Evolutionary conservation across 2,329 filamentous ascomycete species (phyloP).

Genomic region (Cladosporium sp.): DNA sequence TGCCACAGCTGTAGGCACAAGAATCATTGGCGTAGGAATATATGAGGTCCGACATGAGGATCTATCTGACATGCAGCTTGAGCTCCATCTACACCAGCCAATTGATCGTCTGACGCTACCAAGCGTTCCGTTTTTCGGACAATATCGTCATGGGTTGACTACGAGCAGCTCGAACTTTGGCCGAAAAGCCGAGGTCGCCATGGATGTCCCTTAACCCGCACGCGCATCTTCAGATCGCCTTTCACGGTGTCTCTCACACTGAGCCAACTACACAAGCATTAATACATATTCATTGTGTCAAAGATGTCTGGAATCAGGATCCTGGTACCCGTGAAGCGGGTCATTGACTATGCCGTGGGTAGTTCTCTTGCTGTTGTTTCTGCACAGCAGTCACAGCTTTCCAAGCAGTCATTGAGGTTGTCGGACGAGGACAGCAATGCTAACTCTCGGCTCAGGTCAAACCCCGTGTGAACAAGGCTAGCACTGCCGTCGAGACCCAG

Average conservation of each 20-base stretch:
- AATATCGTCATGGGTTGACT: background rate
- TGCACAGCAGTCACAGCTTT: constrained; percentile 1
- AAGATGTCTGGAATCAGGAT: constrained; percentile 49
- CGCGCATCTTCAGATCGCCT: background rate
- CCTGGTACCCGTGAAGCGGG: constrained; percentile 54
- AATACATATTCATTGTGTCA: background rate
- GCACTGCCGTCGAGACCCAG: constrained; percentile 84
- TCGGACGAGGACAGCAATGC: constrained; percentile 1
- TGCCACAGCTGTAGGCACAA: too few relatives aligned
- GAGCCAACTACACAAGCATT: background rate
- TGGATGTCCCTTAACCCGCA: background rate
- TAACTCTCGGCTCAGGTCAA: constrained; percentile 51
- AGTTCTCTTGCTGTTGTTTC: background rate
- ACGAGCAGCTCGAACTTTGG: background rate
- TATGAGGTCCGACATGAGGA: too few relatives aligned
- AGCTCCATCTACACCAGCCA: background rate
- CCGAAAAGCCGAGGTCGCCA: background rate
- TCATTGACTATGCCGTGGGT: constrained; percentile 56
- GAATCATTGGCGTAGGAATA: too few relatives aligned
- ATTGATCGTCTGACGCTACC: too few relatives aligned
- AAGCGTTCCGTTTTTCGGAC: background rate
- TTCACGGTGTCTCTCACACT: background rate
- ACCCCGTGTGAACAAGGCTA: constrained; percentile 65
- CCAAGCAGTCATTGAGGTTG: background rate
- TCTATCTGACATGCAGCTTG: too few relatives aligned